phyloP scores from a whole-genome alignment of 2,329 filamentous ascomycete genomes.

The Calonectria multiphialidica region DNA sequence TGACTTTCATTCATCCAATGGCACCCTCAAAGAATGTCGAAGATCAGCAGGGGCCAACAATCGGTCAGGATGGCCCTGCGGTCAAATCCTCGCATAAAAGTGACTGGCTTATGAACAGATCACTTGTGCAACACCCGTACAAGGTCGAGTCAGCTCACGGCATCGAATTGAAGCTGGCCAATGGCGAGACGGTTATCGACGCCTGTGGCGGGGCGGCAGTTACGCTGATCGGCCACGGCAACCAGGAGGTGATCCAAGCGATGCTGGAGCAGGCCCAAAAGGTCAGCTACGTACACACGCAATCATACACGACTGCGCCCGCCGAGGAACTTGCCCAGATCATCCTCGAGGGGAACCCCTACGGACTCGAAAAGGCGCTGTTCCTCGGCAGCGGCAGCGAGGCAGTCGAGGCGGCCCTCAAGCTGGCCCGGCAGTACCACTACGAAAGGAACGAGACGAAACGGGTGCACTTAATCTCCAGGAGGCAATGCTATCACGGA shows the following conservation, averaged over 20 bases:
- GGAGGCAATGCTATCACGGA: conserved; percentile 59
- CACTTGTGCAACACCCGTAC: conserved; percentile 38
- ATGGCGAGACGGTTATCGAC: conserved; percentile 72
- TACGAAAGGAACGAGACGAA: conserved; percentile 50
- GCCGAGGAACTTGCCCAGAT: conserved; percentile 38
- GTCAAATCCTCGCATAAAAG: neutral
- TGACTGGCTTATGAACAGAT: conserved; percentile 43
- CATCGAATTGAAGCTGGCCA: conserved; percentile 45
- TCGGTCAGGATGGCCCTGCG: neutral
- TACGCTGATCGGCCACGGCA: conserved; percentile 71
- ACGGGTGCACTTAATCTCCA: conserved; percentile 49
- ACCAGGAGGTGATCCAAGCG: conserved; percentile 66
- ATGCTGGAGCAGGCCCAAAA: conserved; percentile 65
- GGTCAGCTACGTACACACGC: conserved; percentile 39
- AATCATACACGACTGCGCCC: conserved; percentile 33
- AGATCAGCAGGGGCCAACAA: neutral
- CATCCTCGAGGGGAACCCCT: conserved; percentile 30
- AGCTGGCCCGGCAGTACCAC: conserved; percentile 61
- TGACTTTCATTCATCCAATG: neutral
- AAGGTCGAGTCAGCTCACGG: conserved; percentile 57
- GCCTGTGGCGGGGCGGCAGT: conserved; percentile 77
- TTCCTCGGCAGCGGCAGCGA: conserved; percentile 44
- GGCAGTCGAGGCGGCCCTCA: conserved; percentile 61
- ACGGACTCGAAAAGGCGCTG: conserved; percentile 39
- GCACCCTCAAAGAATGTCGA: neutral